Evolutionary conservation across 2,329 filamentous ascomycete genomes (phyloP).

Genomic region (Penicillium aurantiogriseum): DNA sequence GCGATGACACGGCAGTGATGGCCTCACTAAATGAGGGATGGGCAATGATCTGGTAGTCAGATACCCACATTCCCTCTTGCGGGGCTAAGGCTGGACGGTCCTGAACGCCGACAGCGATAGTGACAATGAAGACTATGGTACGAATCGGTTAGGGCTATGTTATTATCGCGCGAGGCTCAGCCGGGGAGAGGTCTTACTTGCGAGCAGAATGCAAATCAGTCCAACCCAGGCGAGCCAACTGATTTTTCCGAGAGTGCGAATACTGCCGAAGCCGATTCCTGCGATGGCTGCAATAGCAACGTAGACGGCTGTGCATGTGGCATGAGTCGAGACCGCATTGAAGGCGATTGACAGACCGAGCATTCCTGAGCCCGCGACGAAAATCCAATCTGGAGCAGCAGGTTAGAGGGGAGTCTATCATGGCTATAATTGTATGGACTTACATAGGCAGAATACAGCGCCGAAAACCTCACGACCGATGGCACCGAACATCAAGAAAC

Average conservation of each 20-base stretch:
- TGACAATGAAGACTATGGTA: conserved; percentile 24
- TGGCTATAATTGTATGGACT: neutral
- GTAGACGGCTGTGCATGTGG: conserved; percentile 27
- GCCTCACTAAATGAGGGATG: conserved; percentile 23
- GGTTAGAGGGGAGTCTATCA: neutral
- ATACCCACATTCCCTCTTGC: conserved; percentile 25
- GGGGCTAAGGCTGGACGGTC: conserved; percentile 37
- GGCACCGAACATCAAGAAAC: conserved; percentile 53
- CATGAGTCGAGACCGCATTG: conserved; percentile 42
- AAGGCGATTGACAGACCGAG: conserved; percentile 44
- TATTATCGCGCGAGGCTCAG: neutral
- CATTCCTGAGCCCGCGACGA: conserved; percentile 43
- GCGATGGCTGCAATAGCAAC: conserved; percentile 24
- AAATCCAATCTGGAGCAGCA: conserved; percentile 29
- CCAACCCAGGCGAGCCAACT: conserved; percentile 39
- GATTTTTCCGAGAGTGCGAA: conserved; percentile 35
- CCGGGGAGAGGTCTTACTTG: conserved; percentile 16
- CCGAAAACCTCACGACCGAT: conserved; percentile 51
- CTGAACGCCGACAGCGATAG: conserved; percentile 32
- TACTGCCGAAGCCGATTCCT: conserved; percentile 28
- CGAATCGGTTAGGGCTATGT: neutral
- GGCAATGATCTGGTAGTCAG: conserved; percentile 28
- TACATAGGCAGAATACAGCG: conserved; percentile 10
- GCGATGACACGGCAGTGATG: conserved; percentile 22
- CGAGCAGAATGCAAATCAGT: conserved; percentile 11